Percentiles rank a stretch among this genome's conserved stretches.
These are phyloP conservation scores for Bipolaris cookei DNA, from an alignment of 2,329 filamentous ascomycete genomes.

Conservation along the genomic window DNA sequence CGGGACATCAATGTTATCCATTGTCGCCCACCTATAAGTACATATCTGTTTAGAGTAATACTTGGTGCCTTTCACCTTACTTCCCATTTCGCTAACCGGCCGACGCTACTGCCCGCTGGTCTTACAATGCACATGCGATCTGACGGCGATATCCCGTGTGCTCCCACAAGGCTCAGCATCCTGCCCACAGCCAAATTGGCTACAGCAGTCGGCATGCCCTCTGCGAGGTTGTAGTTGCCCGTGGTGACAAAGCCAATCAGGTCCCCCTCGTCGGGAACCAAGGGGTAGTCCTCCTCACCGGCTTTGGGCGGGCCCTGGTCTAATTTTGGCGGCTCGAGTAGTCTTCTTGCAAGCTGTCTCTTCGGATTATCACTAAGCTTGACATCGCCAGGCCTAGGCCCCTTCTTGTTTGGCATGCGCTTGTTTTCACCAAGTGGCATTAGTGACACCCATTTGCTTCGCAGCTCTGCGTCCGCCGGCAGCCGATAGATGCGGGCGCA, in stretches of 20 bases:
- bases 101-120: constrained; percentile 78
- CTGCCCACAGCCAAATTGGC: constrained; percentile 70
- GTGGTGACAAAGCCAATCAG: constrained; percentile 90
- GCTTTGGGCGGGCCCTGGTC: constrained; percentile 28
- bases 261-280: constrained; percentile 75
- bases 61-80: constrained; percentile 53
- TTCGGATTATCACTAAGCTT: constrained; percentile 25
- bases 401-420: constrained; percentile 22
- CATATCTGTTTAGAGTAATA: not conserved
- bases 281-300: constrained; percentile 59
- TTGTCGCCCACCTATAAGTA: not conserved
- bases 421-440: constrained; percentile 47
- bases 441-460: constrained; percentile 74
- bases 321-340: constrained; percentile 26
- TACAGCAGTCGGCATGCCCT: constrained; percentile 77
- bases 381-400: constrained; percentile 20
- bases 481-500: constrained; percentile 88
- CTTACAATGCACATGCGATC: constrained; percentile 75
- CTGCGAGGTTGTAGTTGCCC: constrained; percentile 79
- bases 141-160: constrained; percentile 27
- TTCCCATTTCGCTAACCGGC: constrained; percentile 82
- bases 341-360: constrained; percentile 34
- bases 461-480: constrained; percentile 65
- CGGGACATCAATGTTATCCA: not conserved
- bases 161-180: constrained; percentile 56